Percentiles rank a stretch among this genome's conserved stretches.
Conservation (phyloP, 1,284 basidiomycete species). For the Boletus subluridellus region DNA sequence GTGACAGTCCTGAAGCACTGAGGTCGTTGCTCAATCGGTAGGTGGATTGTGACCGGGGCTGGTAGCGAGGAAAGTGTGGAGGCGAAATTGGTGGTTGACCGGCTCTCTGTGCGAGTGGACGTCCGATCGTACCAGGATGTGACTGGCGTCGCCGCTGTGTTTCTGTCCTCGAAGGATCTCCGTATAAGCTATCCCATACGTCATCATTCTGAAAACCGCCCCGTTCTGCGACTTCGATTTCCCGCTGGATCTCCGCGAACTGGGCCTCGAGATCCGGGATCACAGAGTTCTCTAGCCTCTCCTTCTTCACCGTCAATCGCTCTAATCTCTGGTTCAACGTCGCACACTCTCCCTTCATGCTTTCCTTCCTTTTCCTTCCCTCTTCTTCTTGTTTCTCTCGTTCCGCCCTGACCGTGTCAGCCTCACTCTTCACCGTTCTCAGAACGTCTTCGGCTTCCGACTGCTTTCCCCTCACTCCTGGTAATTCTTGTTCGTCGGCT, state of each 20-base stretch:
- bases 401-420: conserved; percentile 41
- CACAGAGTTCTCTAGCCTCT: conserved; percentile 48
- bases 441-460: conserved; percentile 44
- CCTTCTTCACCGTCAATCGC: conserved; percentile 49
- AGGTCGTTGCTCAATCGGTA: conserved; percentile 24
- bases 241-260: conserved; percentile 45
- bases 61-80: conserved; percentile 26
- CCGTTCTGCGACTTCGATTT: conserved; percentile 46
- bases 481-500: conserved; percentile 52
- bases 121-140: conserved; percentile 31
- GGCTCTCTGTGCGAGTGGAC: conserved; percentile 17
- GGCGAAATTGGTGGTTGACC: conserved; percentile 25
- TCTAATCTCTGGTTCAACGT: conserved; percentile 50
- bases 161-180: conserved; percentile 17
- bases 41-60: conserved; percentile 25
- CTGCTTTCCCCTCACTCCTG: conserved; percentile 50
- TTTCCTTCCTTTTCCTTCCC: conserved; percentile 58
- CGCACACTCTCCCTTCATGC: conserved; percentile 46
- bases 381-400: conserved; percentile 54
- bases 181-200: conserved; percentile 16
- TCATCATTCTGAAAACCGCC: conserved; percentile 13
- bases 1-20: conserved; percentile 5
- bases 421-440: conserved; percentile 36
- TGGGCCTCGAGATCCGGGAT: conserved; percentile 56
- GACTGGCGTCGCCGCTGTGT: conserved; percentile 26